These are phyloP conservation scores for Boeremia lycopersici DNA, from an alignment of 2,329 filamentous ascomycete genomes.

Conservation along the genomic window DNA sequence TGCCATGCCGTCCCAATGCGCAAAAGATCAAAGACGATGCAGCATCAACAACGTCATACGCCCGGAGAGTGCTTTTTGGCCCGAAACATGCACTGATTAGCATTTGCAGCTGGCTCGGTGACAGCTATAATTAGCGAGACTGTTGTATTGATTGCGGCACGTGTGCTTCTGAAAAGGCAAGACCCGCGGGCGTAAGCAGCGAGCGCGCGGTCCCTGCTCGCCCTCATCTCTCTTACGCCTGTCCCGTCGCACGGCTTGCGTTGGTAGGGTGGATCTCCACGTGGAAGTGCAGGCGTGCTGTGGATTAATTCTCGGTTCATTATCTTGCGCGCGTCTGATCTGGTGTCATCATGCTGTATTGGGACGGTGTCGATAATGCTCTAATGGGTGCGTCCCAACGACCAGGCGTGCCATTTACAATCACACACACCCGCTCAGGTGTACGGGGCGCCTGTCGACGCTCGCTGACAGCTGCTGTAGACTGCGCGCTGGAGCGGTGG, in stretches of 20 bases:
- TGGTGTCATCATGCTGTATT: slow-evolving; percentile 10
- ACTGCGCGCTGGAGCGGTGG: slow-evolving; percentile 6
- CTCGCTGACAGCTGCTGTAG: slow-evolving; percentile 36
- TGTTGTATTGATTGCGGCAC: slow-evolving; percentile 45
- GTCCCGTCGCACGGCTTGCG: slow-evolving; percentile 27
- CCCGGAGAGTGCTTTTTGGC: slow-evolving; percentile 32
- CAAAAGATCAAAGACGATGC: slow-evolving; percentile 14
- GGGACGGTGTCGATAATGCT: slow-evolving; percentile 11
- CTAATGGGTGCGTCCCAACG: slow-evolving; percentile 16
- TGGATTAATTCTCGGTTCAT: slow-evolving; percentile 19
- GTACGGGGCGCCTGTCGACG: slow-evolving; percentile 35
- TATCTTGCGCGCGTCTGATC: slow-evolving; percentile 31
- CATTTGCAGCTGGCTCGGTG: slow-evolving; percentile 20
- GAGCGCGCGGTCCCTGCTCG: slow-evolving; percentile 19
- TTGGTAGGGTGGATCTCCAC: slow-evolving; percentile 41
- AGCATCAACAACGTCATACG: slow-evolving; percentile 12
- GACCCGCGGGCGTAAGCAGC: slow-evolving; percentile 29
- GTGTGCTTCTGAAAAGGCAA: slow-evolving; percentile 36
- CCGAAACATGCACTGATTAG: slow-evolving; percentile 27
- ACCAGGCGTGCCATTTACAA: slow-evolving; percentile 10
- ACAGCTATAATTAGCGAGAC: slow-evolving; percentile 39
- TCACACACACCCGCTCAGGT: slow-evolving; percentile 3
- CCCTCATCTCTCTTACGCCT: slow-evolving; percentile 32
- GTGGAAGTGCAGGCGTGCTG: slow-evolving; percentile 32
- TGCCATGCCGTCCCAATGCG: slow-evolving; percentile 21